Evolutionary conservation across 169 alveolate species (phyloP).

Genomic region (Cryptosporidium bovis): DNA sequence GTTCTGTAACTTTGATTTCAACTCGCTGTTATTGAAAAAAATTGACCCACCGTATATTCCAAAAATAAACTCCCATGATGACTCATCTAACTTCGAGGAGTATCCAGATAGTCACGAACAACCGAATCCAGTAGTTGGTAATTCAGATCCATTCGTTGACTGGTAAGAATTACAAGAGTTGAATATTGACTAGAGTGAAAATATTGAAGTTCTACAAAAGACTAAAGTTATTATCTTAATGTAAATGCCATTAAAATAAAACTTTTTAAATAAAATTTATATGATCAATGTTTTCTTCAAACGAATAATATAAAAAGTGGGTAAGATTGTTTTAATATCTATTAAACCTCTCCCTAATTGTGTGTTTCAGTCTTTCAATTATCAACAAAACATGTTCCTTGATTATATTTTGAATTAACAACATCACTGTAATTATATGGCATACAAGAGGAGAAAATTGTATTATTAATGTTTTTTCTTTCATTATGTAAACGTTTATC

Average conservation of each 20-base stretch:
- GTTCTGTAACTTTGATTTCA: slow-evolving; percentile 87
- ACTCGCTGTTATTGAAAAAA: slow-evolving; percentile 81
- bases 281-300: too few relatives aligned
- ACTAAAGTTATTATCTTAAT: background rate
- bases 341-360: too few relatives aligned
- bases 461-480: background rate
- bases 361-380: background rate
- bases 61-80: slow-evolving; percentile 77
- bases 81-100: slow-evolving; percentile 85
- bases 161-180: slow-evolving; percentile 80
- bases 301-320: too few relatives aligned
- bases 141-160: slow-evolving; percentile 87
- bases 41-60: slow-evolving; percentile 89
- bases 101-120: slow-evolving; percentile 88
- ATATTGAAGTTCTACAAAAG: background rate
- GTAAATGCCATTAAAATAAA: background rate
- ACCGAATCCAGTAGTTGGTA: slow-evolving; percentile 84
- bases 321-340: too few relatives aligned
- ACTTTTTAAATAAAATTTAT: background rate
- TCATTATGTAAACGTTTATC: background rate
- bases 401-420: slow-evolving; percentile 50
- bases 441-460: slow-evolving; percentile 40
- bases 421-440: slow-evolving; percentile 41
- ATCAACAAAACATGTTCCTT: slow-evolving; percentile 70
- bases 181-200: background rate